phyloP scores from a whole-genome alignment of 371 early-diverging fungal species.

The Syncephalastrum monosporum region DNA sequence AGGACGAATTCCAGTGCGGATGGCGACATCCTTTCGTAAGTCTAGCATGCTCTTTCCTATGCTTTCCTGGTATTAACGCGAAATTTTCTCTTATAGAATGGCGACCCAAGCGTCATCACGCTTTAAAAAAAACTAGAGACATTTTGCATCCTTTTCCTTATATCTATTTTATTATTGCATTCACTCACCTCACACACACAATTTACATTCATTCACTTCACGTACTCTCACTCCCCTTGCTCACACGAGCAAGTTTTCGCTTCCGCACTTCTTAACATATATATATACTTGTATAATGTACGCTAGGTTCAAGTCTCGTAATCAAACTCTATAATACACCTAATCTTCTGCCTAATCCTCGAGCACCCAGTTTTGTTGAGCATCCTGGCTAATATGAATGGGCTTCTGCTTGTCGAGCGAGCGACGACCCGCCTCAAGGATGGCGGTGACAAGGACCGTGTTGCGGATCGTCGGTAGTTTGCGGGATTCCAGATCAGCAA shows the following conservation, averaged over 20 bases:
- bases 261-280: too few species aligned
- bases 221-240: too few species aligned
- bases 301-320: too few species aligned
- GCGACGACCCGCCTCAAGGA: conserved; percentile 50
- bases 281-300: background rate
- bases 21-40: conserved; percentile 72
- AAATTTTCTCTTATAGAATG: conserved; percentile 18
- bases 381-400: conserved; percentile 12
- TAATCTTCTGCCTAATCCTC: too few species aligned
- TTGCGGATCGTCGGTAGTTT: conserved; percentile 38
- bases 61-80: background rate
- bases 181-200: too few species aligned
- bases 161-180: background rate
- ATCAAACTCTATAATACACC: too few species aligned
- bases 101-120: conserved; percentile 26
- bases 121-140: conserved; percentile 14
- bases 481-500: conserved; percentile 25
- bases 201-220: too few species aligned
- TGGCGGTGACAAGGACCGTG: conserved; percentile 44
- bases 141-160: background rate
- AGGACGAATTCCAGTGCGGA: conserved; percentile 63
- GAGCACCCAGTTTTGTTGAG: too few species aligned
- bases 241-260: background rate
- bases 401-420: conserved; percentile 34
- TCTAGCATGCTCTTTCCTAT: conserved; percentile 5